phyloP scores from a whole-genome alignment of 2,329 filamentous ascomycete species.

The Tolypocladium capitatum region DNA sequence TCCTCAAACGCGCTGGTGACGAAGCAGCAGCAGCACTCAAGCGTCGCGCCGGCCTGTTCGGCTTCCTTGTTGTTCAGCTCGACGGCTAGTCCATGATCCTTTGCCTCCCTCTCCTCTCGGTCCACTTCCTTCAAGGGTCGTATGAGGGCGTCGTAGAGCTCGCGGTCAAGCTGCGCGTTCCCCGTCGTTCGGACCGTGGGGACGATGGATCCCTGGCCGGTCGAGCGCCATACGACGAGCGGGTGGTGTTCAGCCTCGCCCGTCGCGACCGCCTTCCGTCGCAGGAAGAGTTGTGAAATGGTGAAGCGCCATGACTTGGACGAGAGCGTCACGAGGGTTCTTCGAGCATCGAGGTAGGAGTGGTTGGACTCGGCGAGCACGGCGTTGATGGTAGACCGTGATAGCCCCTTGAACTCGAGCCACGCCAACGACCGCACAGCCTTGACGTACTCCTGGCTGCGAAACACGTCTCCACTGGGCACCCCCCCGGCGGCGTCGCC shows the following conservation, averaged over 20 bases:
- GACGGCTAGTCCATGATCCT: slow-evolving; percentile 39
- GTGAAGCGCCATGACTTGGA: slow-evolving; percentile 68
- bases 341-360: slow-evolving; percentile 59
- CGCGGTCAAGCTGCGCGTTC: slow-evolving; percentile 48
- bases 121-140: slow-evolving; percentile 35
- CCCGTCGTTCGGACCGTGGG: slow-evolving; percentile 55
- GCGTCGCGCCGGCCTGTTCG: slow-evolving; percentile 38
- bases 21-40: slow-evolving; percentile 73
- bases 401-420: slow-evolving; percentile 63
- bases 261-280: slow-evolving; percentile 43
- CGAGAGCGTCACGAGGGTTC: slow-evolving; percentile 54
- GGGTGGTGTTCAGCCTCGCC: slow-evolving; percentile 46
- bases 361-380: slow-evolving; percentile 73
- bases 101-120: slow-evolving; percentile 29
- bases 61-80: slow-evolving; percentile 46
- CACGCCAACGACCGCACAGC: slow-evolving; percentile 56
- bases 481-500: slow-evolving; percentile 24
- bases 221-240: slow-evolving; percentile 47
- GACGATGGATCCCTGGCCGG: slow-evolving; percentile 39
- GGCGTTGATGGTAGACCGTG: slow-evolving; percentile 60
- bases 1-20: slow-evolving; percentile 58
- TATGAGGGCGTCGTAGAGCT: slow-evolving; percentile 46
- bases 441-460: slow-evolving; percentile 51
- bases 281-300: slow-evolving; percentile 56
- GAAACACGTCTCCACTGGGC: slow-evolving; percentile 51